These are phyloP conservation scores for Nasturtium officinale DNA, from an alignment of 345 rosid genomes.

Conservation along the genomic window DNA sequence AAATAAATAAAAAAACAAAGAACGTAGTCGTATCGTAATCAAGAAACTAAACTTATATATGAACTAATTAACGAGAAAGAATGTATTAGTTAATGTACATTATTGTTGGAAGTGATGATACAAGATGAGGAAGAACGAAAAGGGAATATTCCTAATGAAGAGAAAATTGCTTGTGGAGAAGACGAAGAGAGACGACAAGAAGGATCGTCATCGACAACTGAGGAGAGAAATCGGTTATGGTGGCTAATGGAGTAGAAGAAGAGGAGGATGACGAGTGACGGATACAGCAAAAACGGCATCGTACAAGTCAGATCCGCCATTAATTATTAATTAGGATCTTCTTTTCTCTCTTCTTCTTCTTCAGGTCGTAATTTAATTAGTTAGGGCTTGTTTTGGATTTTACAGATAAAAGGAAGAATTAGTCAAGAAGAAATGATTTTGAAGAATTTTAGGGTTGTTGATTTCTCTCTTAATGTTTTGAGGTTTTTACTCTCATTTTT, in stretches of 20 bases:
- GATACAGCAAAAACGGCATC: constrained; percentile 48
- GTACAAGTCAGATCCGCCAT: constrained; percentile 60
- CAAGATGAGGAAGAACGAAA: constrained; percentile 28
- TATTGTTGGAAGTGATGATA: constrained; percentile 33
- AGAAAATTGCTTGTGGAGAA: constrained; percentile 19
- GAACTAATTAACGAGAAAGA: neutral
- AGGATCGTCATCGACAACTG: constrained; percentile 30
- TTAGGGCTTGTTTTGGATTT: constrained; percentile 11
- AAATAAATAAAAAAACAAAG: neutral
- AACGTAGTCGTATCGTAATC: neutral
- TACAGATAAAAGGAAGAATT: constrained; percentile 1
- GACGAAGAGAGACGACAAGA: constrained; percentile 26
- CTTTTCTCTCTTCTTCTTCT: neutral
- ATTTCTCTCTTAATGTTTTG: neutral
- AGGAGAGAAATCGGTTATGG: constrained; percentile 31
- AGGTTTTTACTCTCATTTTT: constrained; percentile 3
- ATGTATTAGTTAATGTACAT: constrained; percentile 14
- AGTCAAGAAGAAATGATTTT: constrained; percentile 9
- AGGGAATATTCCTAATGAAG: constrained; percentile 27
- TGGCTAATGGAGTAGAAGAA: constrained; percentile 51
- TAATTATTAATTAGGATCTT: neutral
- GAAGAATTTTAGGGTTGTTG: constrained; percentile 32
- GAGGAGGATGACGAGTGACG: constrained; percentile 50
- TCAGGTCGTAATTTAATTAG: neutral
- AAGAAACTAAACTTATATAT: neutral